Percentiles rank a stretch among this genome's conserved stretches.
phyloP scores from a whole-genome alignment of 164 flowering plant species.

The Annona squamosa region DNA sequence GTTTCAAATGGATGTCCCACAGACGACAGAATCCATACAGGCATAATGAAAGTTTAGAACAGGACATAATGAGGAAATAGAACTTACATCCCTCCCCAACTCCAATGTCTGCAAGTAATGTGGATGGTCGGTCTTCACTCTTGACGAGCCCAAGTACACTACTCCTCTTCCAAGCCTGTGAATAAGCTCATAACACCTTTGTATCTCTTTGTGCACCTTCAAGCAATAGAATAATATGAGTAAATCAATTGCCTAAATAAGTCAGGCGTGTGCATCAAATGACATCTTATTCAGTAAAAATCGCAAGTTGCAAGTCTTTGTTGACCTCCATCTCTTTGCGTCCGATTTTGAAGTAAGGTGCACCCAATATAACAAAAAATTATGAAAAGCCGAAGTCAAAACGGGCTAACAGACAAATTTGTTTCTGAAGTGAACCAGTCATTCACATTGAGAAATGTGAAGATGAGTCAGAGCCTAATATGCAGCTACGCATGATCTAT shows the following conservation, averaged over 20 bases:
- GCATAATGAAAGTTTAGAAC: background rate
- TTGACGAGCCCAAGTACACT: conserved; percentile 81
- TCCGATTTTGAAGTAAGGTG: background rate
- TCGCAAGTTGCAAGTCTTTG: background rate
- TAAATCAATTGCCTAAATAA: background rate
- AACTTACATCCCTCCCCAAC: conserved; percentile 64
- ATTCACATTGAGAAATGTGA: too few relatives aligned
- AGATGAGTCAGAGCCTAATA: background rate
- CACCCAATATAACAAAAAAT: background rate
- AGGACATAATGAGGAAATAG: background rate
- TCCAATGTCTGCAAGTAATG: conserved; percentile 67
- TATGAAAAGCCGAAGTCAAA: background rate
- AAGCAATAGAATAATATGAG: conserved; percentile 9
- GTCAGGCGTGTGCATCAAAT: background rate
- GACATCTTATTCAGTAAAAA: background rate
- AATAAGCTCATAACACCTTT: conserved; percentile 68
- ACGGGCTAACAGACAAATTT: background rate
- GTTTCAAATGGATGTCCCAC: too few relatives aligned
- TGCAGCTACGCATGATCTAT: background rate
- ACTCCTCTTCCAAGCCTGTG: conserved; percentile 83
- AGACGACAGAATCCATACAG: too few relatives aligned
- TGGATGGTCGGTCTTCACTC: conserved; percentile 60
- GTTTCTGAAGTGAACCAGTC: background rate
- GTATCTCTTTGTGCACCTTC: conserved; percentile 75
- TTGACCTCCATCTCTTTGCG: background rate